These are phyloP conservation scores for Penstemon newberryi DNA, from an alignment of 257 asterid genomes.

Conservation along the genomic window DNA sequence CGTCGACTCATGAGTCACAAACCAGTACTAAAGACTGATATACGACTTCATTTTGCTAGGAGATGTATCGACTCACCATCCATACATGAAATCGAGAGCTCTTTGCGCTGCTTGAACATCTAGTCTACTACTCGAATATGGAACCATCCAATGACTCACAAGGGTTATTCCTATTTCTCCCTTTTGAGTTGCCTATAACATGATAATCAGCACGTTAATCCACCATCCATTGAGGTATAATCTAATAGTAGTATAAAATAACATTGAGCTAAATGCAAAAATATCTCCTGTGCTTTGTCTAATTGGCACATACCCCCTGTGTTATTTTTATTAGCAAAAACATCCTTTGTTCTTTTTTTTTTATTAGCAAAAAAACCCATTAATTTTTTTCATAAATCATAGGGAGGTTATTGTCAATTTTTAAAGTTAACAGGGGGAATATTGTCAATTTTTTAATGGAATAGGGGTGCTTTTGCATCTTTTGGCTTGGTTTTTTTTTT, in stretches of 20 bases:
- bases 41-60: background rate
- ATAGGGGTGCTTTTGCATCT: too few relatives aligned
- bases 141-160: slow-evolving; percentile 44
- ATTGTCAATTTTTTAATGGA: too few relatives aligned
- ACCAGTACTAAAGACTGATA: background rate
- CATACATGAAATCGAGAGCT: slow-evolving; percentile 56
- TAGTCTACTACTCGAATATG: slow-evolving; percentile 34
- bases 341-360: too few relatives aligned
- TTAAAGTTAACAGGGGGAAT: too few relatives aligned
- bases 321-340: too few relatives aligned
- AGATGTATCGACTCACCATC: slow-evolving; percentile 48
- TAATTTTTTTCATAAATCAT: too few relatives aligned
- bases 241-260: background rate
- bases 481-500: too few relatives aligned
- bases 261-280: too few relatives aligned
- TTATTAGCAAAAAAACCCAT: too few relatives aligned
- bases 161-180: slow-evolving; percentile 60
- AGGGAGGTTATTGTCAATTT: too few relatives aligned
- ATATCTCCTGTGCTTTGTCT: too few relatives aligned
- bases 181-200: slow-evolving; percentile 46
- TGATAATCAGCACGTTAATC: background rate
- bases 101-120: slow-evolving; percentile 51
- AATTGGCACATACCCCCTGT: too few relatives aligned
- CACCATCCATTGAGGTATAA: background rate
- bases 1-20: background rate